phyloP scores from a whole-genome alignment of 768 basidiomycete genomes.

The Amanita inopinata region DNA sequence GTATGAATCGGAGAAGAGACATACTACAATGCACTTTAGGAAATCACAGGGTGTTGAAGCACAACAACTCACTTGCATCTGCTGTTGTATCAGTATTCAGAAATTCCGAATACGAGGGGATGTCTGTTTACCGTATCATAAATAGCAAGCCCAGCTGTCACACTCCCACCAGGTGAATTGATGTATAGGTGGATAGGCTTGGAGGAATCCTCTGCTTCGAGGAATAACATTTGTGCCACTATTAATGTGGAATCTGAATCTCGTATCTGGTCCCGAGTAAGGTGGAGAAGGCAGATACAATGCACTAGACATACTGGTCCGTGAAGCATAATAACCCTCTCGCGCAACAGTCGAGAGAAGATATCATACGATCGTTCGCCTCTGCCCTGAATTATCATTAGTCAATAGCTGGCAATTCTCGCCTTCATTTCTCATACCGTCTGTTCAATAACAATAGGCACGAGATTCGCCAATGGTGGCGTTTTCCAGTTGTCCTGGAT shows the following conservation, averaged over 20 bases:
- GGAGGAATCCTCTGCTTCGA: slow-evolving; percentile 91
- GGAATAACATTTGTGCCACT: slow-evolving; percentile 88
- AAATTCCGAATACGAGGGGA: slow-evolving; percentile 66
- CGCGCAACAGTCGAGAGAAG: slow-evolving; percentile 85
- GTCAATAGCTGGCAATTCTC: not conserved
- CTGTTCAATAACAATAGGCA: slow-evolving; percentile 91
- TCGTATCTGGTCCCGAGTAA: slow-evolving; percentile 49
- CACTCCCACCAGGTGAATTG: slow-evolving; percentile 93
- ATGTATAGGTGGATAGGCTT: slow-evolving; percentile 97
- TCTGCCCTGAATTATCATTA: slow-evolving; percentile 42
- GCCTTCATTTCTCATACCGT: slow-evolving; percentile 38
- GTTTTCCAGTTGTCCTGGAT: slow-evolving; percentile 25
- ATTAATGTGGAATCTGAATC: slow-evolving; percentile 83
- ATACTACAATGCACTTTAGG: slow-evolving; percentile 44
- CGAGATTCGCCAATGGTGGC: slow-evolving; percentile 51
- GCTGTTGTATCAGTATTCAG: slow-evolving; percentile 13
- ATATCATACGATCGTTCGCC: slow-evolving; percentile 93
- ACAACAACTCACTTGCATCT: slow-evolving; percentile 11
- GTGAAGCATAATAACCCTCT: slow-evolving; percentile 92
- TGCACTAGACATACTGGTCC: slow-evolving; percentile 60
- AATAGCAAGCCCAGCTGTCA: slow-evolving; percentile 92
- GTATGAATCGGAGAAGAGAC: slow-evolving; percentile 94
- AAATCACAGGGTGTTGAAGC: slow-evolving; percentile 12
- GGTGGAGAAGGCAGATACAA: not conserved
- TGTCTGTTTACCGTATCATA: slow-evolving; percentile 79